phyloP scores from a whole-genome alignment of 495 filamentous ascomycete species.

The Penicillium alfredii region DNA sequence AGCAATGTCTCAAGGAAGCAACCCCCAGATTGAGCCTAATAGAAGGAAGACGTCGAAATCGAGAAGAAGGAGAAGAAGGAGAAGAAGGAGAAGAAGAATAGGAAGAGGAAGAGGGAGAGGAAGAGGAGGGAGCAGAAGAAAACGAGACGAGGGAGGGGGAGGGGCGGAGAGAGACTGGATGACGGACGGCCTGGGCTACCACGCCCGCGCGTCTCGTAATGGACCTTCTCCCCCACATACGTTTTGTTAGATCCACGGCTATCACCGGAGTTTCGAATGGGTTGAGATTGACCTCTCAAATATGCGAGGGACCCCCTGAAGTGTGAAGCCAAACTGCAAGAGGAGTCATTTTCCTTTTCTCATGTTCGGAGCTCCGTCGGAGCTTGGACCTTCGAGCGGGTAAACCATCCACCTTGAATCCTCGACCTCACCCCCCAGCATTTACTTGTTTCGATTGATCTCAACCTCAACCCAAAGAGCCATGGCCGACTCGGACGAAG shows the following conservation, averaged over 20 bases:
- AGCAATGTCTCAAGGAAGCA: constrained; percentile 26
- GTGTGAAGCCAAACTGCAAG: no score
- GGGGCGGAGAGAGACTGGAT: constrained; percentile 24
- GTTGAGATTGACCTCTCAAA: no score
- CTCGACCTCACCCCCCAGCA: constrained; percentile 1
- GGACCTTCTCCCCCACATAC: constrained; percentile 40
- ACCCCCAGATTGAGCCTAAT: constrained; percentile 10
- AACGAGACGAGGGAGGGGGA: constrained; percentile 23
- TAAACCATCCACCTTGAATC: constrained; percentile 46
- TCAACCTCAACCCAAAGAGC: no score
- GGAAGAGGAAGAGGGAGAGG: constrained; percentile 18
- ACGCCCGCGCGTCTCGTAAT: constrained; percentile 29
- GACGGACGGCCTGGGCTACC: constrained; percentile 16
- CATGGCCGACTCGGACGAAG: constrained; percentile 64
- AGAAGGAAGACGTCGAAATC: constrained; percentile 12
- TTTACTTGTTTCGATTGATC: constrained; percentile 1
- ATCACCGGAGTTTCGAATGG: no score
- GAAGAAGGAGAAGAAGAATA: constrained; percentile 20
- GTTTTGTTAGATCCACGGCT: constrained; percentile 20
- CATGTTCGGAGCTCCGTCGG: constrained; percentile 29
- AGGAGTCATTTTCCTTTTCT: no score
- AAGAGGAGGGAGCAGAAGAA: constrained; percentile 11
- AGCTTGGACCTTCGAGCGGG: constrained; percentile 61
- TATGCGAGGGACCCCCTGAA: no score
- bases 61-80: constrained; percentile 17